Evolutionary conservation across 495 filamentous ascomycete species (phyloP).

Genomic region (Neurospora sp.): DNA sequence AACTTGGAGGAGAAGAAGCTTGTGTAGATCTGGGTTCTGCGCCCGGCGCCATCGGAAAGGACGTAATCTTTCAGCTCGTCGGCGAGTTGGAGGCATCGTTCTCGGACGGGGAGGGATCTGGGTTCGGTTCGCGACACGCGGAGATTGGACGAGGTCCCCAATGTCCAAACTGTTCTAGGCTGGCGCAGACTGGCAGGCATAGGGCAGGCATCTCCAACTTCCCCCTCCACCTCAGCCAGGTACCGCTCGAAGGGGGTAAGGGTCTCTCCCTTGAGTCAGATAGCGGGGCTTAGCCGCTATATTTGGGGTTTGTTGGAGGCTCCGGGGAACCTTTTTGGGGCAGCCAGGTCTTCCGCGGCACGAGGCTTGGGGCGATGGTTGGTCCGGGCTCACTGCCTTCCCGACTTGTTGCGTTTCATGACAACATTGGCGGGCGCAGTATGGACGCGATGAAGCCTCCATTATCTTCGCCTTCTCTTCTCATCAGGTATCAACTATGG

Average conservation of each 20-base stretch:
- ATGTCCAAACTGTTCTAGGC: neutral
- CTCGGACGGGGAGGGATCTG: neutral
- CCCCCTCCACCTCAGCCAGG: neutral
- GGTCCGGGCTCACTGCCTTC: neutral
- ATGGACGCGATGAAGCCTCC: neutral
- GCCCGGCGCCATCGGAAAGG: neutral
- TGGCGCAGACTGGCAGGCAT: neutral
- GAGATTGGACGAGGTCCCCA: neutral
- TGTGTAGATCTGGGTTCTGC: neutral
- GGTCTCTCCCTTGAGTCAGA: neutral
- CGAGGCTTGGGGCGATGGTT: neutral
- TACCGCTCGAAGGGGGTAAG: neutral
- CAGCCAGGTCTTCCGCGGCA: neutral
- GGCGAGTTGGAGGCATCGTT: neutral
- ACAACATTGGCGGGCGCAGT: neutral
- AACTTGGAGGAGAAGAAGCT: neutral
- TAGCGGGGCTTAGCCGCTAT: neutral
- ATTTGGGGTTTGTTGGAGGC: neutral
- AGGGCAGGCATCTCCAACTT: neutral
- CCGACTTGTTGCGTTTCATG: neutral
- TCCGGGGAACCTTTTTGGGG: neutral
- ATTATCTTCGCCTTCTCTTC: neutral
- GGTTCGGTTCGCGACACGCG: neutral
- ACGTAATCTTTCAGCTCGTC: neutral
- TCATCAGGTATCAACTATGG: neutral